Base-by-base conservation (phyloP, 2,329 filamentous ascomycete genomes). In the Cercospora citrullina region DNA sequence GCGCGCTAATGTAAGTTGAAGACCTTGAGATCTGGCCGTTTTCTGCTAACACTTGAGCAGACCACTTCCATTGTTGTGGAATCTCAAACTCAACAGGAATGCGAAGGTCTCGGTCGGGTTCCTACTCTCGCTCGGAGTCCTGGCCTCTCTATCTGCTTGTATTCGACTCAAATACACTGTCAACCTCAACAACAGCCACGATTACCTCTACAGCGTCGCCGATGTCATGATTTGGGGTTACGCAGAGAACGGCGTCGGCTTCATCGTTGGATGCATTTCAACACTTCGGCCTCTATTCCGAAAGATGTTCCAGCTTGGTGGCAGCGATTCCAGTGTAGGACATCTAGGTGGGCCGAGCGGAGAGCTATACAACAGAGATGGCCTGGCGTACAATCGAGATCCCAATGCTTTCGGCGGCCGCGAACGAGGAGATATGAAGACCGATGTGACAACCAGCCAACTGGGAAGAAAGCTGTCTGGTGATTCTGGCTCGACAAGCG, bases 31-130 rank as follows among this genome's bases (percentile, higher is more conserved):
- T 63, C 3, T 23, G 2, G 5, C 5, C 21, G 5, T 23, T 1
- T 0, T 64, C 9, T 36, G 31, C 60, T 64, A 18, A 67, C 23
- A 6, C 51, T 21, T 2, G 16, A 39, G 36, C 64, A 76, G 74
- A 59, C 81, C 81, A 0, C 75, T 82, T 26, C 80, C 80, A 0
- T 76, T 83, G 2, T 75, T 83, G 12, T 82, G 80, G 80, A 77
- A 77, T 30, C 74, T 83, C 0, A 78, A 81, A 60, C 75, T 83
- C 57, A 81, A 81, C 68, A 69, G 72, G 3, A 79, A 80, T 60
- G 78, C 80, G 0, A 82, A 80, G 61, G 68, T 82, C 23, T 80
- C 81, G 0, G 75, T 78, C 30, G 76, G 79, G 18, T 73, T 75
- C 12, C 73, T 81, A 3, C 70, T 81, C 6, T 77, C 78, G 18